Evolutionary conservation across 116 monocot species (phyloP).

Genomic region (Iris pallida): DNA sequence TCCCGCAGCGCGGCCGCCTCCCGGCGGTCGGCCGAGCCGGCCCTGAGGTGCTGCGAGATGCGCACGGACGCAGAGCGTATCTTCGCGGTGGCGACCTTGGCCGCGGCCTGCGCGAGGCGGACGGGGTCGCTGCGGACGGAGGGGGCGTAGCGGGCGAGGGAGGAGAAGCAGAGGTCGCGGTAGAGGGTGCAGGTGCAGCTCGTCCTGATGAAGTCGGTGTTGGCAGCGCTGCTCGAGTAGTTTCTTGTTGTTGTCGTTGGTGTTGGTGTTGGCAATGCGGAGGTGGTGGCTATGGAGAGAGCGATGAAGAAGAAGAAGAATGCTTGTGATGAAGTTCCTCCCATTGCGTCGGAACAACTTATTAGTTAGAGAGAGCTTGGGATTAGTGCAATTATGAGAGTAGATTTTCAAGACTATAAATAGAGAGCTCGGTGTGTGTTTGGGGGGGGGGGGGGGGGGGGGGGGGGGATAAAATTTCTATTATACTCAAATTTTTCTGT

Average conservation of each 20-base stretch:
- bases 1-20: conserved; percentile 12
- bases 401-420: no score
- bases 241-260: background rate
- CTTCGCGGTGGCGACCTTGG: background rate
- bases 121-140: background rate
- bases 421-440: no score
- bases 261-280: background rate
- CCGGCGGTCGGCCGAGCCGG: background rate
- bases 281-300: background rate
- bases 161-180: conserved; percentile 8
- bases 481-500: no score
- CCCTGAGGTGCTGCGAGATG: background rate
- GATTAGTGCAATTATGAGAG: no score
- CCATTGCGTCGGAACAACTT: no score
- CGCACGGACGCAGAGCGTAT: background rate
- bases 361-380: no score
- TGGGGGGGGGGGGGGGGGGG: no score
- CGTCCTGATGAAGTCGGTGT: conserved; percentile 4
- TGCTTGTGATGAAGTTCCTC: no score
- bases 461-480: no score
- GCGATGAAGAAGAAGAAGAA: background rate
- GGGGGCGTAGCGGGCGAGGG: conserved; percentile 6
- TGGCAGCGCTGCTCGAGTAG: background rate
- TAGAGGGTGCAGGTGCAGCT: conserved; percentile 15
- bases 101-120: background rate